These are phyloP conservation scores for Mucor irregularis DNA, from an alignment of 371 early-diverging fungal species.

Conservation along the genomic window DNA sequence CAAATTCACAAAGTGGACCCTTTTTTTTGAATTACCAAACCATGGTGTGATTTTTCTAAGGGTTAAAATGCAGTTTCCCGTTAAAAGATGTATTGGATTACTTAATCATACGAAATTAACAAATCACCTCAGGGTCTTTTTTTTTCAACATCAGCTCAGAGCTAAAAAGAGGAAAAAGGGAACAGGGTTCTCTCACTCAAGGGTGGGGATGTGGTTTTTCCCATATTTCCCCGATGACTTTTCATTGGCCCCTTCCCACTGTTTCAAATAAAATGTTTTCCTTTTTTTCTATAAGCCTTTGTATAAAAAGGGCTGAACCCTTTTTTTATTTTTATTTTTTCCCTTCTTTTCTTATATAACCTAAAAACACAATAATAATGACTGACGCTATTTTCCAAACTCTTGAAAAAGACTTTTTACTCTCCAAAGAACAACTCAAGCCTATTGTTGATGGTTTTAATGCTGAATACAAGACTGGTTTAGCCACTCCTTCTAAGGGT, in stretches of 20 bases:
- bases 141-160: no score
- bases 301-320: background rate
- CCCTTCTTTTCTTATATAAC: background rate
- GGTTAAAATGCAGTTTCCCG: no score
- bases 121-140: no score
- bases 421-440: conserved; percentile 47
- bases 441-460: conserved; percentile 53
- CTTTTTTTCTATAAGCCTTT: background rate
- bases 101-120: no score
- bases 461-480: conserved; percentile 41
- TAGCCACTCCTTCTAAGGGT: conserved; percentile 48
- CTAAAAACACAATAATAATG: background rate
- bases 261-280: background rate
- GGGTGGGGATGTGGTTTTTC: conserved; percentile 8
- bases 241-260: conserved; percentile 8
- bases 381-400: conserved; percentile 27
- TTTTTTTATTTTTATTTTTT: conserved; percentile 7
- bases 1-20: no score
- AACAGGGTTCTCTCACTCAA: conserved; percentile 18
- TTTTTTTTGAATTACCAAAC: no score
- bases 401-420: conserved; percentile 32
- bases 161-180: background rate
- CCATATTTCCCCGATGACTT: conserved; percentile 14
- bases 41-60: no score
- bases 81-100: no score